Evolutionary conservation across 2,329 filamentous ascomycete species (phyloP).

Genomic region (Microsporum audouinii): DNA sequence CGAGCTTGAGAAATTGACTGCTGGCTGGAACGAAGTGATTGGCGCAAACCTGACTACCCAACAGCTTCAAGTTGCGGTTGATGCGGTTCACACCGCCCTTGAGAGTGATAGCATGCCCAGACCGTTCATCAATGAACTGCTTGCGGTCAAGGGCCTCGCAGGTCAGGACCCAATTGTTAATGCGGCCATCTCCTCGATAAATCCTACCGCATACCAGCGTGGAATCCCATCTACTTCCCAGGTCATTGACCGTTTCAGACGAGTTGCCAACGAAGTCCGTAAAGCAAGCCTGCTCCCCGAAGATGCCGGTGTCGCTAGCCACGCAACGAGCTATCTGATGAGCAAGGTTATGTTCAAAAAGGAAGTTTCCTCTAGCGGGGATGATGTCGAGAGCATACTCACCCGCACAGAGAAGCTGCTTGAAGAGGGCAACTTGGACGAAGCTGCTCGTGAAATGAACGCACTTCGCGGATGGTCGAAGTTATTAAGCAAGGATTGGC

Average conservation of each 20-base stretch:
- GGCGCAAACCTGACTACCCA: constrained; percentile 87
- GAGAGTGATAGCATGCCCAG: constrained; percentile 61
- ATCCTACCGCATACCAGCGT: constrained; percentile 83
- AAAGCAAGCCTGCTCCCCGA: constrained; percentile 89
- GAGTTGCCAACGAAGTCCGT: constrained; percentile 80
- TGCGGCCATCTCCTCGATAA: constrained; percentile 92
- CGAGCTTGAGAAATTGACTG: constrained; percentile 77
- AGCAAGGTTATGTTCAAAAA: constrained; percentile 97
- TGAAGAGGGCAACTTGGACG: constrained; percentile 86
- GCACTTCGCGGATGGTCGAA: constrained; percentile 86
- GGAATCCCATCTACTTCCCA: constrained; percentile 74
- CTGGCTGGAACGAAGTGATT: constrained; percentile 81
- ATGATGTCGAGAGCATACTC: constrained; percentile 89
- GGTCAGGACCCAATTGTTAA: constrained; percentile 74
- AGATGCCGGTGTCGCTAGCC: constrained; percentile 85
- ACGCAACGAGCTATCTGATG: constrained; percentile 78
- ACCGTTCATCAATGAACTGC: constrained; percentile 84
- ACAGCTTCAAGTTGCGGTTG: constrained; percentile 89
- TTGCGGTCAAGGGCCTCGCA: constrained; percentile 87
- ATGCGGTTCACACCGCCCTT: constrained; percentile 76
- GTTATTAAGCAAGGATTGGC: constrained; percentile 87
- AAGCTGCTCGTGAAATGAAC: constrained; percentile 90
- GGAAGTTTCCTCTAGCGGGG: constrained; percentile 66
- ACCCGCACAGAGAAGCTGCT: constrained; percentile 79
- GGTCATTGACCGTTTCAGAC: constrained; percentile 89